Base-by-base conservation (phyloP, 129 eudicot genomes). In the Flaveria bidentis region DNA sequence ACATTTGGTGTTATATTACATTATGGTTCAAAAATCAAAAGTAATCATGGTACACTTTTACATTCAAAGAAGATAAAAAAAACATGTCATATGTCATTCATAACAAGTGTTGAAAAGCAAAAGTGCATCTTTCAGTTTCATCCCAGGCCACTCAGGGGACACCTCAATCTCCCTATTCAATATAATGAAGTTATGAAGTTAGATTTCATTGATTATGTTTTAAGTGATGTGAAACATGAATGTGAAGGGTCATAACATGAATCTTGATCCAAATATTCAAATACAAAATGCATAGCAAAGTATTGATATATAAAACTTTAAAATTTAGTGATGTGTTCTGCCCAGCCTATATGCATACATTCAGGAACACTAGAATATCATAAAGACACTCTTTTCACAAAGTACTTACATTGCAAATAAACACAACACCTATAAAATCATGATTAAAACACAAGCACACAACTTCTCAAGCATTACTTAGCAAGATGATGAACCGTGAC, bases 401-500 rank as follows among this genome's bases (percentile, higher is more conserved):
- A 41, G 62, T 52, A 70, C 71, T 26, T 18, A 46, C 69, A 42
- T 42, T 26, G n/a, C 36, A 80, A 45, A 41, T 20, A 67, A 72
- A 55, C 69, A 82, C 16, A 50, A 66, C 67, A 51, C 72, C 77
- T 55, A 76, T 46, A 73, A 72, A 49, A 82, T 49, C 60, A 58
- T 39, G 70, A 63, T 53, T 67, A 42, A 30, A 57, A 76, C 80
- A 82, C 46, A 81, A 61, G 56, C 65, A 76, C 76, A 84, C 71
- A 82, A 62, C 84, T 78, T 82, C 82, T 82, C 83, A 77, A 82
- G 87, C 77, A 86, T 83, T 72, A 51, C 17, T 72, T 72, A 88
- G 77, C 82, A 80, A 62, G 90, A 78, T 44, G 96, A 77, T 3
- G 86, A 85, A 57, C 85, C 83, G 53, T 83, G 80, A 66, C 86